Percentiles rank a stretch among this genome's conserved stretches.
Conservation (phyloP, 2,329 filamentous ascomycete species). For the Magnaporthiopsis incrustans region DNA sequence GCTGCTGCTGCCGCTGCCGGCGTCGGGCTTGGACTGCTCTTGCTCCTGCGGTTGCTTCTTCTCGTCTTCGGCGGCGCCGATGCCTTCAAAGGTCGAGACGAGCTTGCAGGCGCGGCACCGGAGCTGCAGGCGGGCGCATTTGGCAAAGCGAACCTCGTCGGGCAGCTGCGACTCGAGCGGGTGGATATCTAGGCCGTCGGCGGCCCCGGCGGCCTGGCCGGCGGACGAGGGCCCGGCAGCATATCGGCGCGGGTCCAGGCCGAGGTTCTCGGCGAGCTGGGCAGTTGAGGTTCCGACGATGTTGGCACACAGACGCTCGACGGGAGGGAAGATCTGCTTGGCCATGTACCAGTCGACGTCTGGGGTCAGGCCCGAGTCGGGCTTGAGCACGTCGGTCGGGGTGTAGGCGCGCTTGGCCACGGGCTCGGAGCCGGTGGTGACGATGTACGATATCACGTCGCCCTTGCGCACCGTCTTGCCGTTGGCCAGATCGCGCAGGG, state of each 20-base stretch:
- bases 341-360: slow-evolving; percentile 98
- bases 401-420: slow-evolving; percentile 85
- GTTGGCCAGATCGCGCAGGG: slow-evolving; percentile 75
- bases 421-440: slow-evolving; percentile 62
- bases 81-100: slow-evolving; percentile 66
- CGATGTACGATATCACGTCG: slow-evolving; percentile 93
- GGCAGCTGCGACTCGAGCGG: slow-evolving; percentile 92
- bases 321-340: slow-evolving; percentile 97
- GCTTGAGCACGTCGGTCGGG: slow-evolving; percentile 74
- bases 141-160: slow-evolving; percentile 80
- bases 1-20: background rate
- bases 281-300: slow-evolving; percentile 88
- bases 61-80: slow-evolving; percentile 36
- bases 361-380: slow-evolving; percentile 66
- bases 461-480: slow-evolving; percentile 87
- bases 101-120: slow-evolving; percentile 76
- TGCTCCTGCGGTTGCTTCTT: background rate
- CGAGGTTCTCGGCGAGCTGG: slow-evolving; percentile 85
- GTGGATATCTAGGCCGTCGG: slow-evolving; percentile 64
- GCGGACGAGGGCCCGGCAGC: slow-evolving; percentile 30
- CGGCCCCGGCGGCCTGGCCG: slow-evolving; percentile 35
- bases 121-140: slow-evolving; percentile 67
- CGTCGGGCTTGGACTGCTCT: background rate
- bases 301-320: slow-evolving; percentile 94
- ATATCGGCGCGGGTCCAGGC: slow-evolving; percentile 85